phyloP scores from a whole-genome alignment of 495 filamentous ascomycete species.

The Podospora conica region DNA sequence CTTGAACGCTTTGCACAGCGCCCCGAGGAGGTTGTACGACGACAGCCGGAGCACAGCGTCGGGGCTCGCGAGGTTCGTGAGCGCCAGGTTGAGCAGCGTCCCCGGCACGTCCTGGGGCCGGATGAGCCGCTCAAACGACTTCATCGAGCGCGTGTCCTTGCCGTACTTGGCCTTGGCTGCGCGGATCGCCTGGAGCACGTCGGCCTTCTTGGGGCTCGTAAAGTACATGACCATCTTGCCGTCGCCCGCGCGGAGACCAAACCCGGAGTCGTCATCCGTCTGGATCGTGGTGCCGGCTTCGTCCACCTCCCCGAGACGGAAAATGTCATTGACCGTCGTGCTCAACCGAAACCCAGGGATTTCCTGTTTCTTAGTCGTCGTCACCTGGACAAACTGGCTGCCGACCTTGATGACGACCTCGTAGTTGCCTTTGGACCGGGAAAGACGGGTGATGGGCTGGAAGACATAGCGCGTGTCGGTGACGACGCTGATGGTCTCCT shows the following conservation, averaged over 20 bases:
- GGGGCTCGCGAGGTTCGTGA: constrained; percentile 55
- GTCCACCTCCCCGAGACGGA: constrained; percentile 56
- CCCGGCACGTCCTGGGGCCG: constrained; percentile 63
- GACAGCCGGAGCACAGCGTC: constrained; percentile 52
- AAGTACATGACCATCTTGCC: constrained; percentile 65
- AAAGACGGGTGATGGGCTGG: constrained; percentile 55
- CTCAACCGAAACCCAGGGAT: constrained; percentile 51
- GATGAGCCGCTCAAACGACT: constrained; percentile 54
- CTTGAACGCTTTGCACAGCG: constrained; percentile 58
- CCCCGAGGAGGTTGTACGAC: constrained; percentile 57
- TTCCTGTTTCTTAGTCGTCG: constrained; percentile 59
- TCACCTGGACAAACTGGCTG: constrained; percentile 61
- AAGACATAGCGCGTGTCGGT: constrained; percentile 59
- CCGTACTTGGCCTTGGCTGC: constrained; percentile 53
- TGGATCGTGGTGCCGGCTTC: constrained; percentile 56
- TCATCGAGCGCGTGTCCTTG: constrained; percentile 51
- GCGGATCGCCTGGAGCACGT: constrained; percentile 55
- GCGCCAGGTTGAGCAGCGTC: constrained; percentile 56
- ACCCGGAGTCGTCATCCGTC: constrained; percentile 60
- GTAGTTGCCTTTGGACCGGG: constrained; percentile 60
- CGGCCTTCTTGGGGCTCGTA: constrained; percentile 52
- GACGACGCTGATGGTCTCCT: constrained; percentile 59
- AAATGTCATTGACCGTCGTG: constrained; percentile 61
- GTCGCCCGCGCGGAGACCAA: constrained; percentile 58
- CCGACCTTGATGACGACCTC: constrained; percentile 61